Evolutionary conservation across 148 eudicot species (phyloP).

Genomic region (Persicaria maculosa): DNA sequence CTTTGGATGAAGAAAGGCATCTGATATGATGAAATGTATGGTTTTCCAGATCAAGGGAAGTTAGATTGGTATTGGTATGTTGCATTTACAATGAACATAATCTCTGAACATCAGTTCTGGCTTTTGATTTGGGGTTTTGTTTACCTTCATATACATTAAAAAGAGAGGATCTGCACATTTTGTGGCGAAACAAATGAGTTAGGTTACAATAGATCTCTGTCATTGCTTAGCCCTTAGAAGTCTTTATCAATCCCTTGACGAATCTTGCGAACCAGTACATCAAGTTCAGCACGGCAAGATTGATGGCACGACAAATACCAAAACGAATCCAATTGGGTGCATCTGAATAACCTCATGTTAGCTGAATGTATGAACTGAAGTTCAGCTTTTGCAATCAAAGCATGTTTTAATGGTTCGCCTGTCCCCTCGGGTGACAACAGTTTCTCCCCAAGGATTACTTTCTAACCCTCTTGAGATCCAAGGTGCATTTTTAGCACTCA

Average conservation of each 20-base stretch:
- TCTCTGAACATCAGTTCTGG: not conserved
- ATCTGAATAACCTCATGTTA: conserved; percentile 54
- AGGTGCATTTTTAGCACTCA: too few species aligned
- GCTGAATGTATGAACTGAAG: too few species aligned
- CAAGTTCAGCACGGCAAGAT: conserved; percentile 72
- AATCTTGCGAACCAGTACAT: conserved; percentile 96
- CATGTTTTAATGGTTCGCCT: too few species aligned
- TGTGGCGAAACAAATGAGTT: not conserved
- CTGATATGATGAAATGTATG: not conserved
- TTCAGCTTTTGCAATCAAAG: too few species aligned
- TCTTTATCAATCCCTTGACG: conserved; percentile 78
- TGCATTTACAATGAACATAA: not conserved
- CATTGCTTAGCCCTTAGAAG: conserved; percentile 49
- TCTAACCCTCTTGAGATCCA: too few species aligned
- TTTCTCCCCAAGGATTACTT: too few species aligned
- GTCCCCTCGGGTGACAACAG: too few species aligned
- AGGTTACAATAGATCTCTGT: conserved; percentile 12
- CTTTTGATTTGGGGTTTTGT: not conserved
- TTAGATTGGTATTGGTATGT: not conserved
- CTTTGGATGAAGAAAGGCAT: conserved; percentile 1
- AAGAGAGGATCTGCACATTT: conserved; percentile 3
- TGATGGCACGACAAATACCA: conserved; percentile 69
- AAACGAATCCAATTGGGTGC: conserved; percentile 65
- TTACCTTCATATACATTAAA: not conserved
- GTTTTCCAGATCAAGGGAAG: not conserved